Percentiles rank a stretch among this genome's conserved stretches.
Evolutionary conservation across 345 rosid species (phyloP).

Genomic region (Capsella bursapastoris): DNA sequence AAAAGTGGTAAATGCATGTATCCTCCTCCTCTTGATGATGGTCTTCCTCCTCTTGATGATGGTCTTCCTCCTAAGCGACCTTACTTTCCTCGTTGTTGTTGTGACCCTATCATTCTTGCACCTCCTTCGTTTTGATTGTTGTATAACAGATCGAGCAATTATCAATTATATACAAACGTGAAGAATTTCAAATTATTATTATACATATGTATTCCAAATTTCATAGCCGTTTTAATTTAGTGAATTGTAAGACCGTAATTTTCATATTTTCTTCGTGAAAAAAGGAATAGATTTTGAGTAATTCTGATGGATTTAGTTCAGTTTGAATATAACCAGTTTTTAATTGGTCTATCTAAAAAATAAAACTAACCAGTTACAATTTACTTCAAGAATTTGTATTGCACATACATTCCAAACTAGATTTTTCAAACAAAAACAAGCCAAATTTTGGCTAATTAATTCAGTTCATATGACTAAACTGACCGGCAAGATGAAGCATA

Average conservation of each 20-base stretch:
- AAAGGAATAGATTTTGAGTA: background rate
- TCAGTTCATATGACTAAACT: too few relatives aligned
- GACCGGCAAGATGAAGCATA: too few relatives aligned
- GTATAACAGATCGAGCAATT: background rate
- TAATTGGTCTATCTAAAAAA: too few relatives aligned
- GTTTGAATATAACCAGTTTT: background rate
- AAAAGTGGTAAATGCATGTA: slow-evolving; percentile 33
- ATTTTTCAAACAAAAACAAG: too few relatives aligned
- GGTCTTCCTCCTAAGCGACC: background rate
- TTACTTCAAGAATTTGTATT: too few relatives aligned
- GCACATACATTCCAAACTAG: too few relatives aligned
- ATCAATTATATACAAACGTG: background rate
- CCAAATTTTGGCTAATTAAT: too few relatives aligned
- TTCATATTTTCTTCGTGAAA: background rate
- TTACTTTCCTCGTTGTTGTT: slow-evolving; percentile 28
- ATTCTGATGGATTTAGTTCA: background rate
- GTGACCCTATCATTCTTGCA: slow-evolving; percentile 20
- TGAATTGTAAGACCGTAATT: background rate
- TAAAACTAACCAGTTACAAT: too few relatives aligned
- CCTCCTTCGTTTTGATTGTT: slow-evolving; percentile 20
- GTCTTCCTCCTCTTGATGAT: background rate
- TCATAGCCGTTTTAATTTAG: background rate
- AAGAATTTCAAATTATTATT: background rate
- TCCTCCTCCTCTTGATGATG: background rate
- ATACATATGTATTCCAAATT: background rate